Base-by-base conservation (phyloP, 2,329 filamentous ascomycete species). In the Tympanopsis confertula region DNA sequence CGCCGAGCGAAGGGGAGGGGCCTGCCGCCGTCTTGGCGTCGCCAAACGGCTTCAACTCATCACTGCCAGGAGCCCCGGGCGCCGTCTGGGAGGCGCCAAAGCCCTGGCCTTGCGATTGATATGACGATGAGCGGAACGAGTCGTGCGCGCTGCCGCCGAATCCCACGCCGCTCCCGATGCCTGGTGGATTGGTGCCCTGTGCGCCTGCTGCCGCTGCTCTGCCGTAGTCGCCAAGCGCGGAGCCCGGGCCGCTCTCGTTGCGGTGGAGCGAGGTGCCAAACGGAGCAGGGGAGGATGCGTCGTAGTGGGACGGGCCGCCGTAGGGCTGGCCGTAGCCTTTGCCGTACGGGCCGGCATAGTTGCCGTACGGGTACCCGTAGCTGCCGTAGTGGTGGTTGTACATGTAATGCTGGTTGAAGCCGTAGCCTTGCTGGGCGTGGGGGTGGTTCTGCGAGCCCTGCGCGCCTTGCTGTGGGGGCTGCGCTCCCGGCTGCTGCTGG, bases 381-480 rank as follows among this genome's bases (percentile, higher is more conserved):
- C 71, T 66, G 42, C 69, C 63, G 48, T 81, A 81, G 55, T 77
- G 79, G 2, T 74, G 74, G 56, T 69, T 77, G 46, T 61, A 64
- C 49, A 70, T 78, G 57, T 80, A 80, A 50, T 73, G 74, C 37
- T 57, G 57, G 44, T 63, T 55, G 29, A 47, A 53, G 20, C 46
- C 42, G 22, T 41, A 54, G 41, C 58, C 53, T 39, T 58, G 61
- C 48, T 70, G 67, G 32, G 55, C 58, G 41, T 65, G 61, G 19
- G 61, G 55, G 47, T 65, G 63, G 14, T 59, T 62, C 52, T 66
- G 64, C 38, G 62, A 57, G 35, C 57, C 57, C 30, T 62, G 63
- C n/a, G 49, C 57, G 20, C 53, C 58, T 40, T 54, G 59, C 47
- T 63, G 59, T n/a, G 45, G 42, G 28, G 47, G 44, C 37, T 49